Base-by-base conservation (phyloP, 441 rosid species). In the Kokia cookei region DNA sequence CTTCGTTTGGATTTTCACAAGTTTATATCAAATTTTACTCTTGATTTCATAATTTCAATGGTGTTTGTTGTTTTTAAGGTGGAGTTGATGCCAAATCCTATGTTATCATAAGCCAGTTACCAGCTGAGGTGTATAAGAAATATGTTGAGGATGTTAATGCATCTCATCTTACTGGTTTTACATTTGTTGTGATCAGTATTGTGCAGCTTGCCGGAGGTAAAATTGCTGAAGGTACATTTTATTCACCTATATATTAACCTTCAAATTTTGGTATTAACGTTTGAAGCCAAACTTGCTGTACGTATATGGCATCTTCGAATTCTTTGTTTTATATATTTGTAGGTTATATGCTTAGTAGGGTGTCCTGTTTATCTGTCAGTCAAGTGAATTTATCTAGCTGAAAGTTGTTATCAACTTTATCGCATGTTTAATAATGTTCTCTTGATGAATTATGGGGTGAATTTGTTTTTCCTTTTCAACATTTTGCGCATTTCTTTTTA, bases 151-250 rank as follows among this genome's bases (percentile, higher is more conserved):
- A 93, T 76, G 89, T 71, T 40, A 84, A 80, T 47, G 69, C 84
- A 12, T 80, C 85, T 35, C 93, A 85, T 81, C 59, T 86, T 75
- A 82, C 87, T 77, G 95, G 98, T 55, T 89, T 93, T 75, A 79
- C 95, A 15, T 91, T 95, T 80, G 90, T 86, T 5, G 82, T 90
- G 59, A 80, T 91, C 76, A 88, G 92, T 60, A 79, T 95, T 72
- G 93, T 91, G 63, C 94, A 88, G 63, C 97, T 91, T 65, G 85
- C 93, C 1, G 96, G 98, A 51, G 97, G 97, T 62, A 89, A 89
- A 79, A 82, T 93, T 69, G 83, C 87, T 4, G 93, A 94, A 87
- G 98, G 94, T 93, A 79, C 7, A 68, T 68, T 12, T n/a, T 47
- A 42, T 76, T 61, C 43, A 45, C 72, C 55, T n/a, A 50, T 62